Conservation (phyloP, 805 yeast species). For the Kazachstania taianensis region DNA sequence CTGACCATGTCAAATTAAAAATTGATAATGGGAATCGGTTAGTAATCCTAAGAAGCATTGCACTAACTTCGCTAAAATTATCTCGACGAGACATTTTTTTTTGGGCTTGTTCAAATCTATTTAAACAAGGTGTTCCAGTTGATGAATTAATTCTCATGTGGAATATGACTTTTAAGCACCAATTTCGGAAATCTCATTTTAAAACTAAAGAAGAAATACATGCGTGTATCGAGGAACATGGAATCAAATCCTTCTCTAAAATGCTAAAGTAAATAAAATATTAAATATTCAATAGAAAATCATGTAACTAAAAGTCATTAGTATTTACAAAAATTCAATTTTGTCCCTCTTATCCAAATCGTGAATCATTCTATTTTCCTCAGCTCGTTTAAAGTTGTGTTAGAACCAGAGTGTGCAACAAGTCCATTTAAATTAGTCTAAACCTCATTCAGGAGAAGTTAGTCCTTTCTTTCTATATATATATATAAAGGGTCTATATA, state of each 20-base stretch:
- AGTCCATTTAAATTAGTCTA: too few relatives aligned
- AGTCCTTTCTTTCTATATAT: too few relatives aligned
- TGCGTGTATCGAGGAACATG: conserved; percentile 2
- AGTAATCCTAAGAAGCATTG: conserved; percentile 21
- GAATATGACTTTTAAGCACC: conserved; percentile 17
- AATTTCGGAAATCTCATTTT: conserved; percentile 10
- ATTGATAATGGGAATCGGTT: conserved; percentile 14
- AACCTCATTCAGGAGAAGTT: too few relatives aligned
- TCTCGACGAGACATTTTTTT: conserved; percentile 15
- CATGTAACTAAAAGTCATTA: too few relatives aligned
- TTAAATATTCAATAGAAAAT: too few relatives aligned
- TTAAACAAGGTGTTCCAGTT: conserved; percentile 13
- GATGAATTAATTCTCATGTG: conserved; percentile 21
- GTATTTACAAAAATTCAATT: too few relatives aligned
- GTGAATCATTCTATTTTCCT: too few relatives aligned
- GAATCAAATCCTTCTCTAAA: conserved; percentile 6
- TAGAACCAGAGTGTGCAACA: too few relatives aligned
- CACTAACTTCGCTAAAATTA: conserved; percentile 11
- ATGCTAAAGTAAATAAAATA: too few relatives aligned
- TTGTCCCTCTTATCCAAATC: too few relatives aligned
- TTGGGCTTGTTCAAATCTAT: conserved; percentile 22
- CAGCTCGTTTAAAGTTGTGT: too few relatives aligned
- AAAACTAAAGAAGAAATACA: conserved; percentile 5
- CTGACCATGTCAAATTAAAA: conserved; percentile 12
- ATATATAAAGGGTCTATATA: too few relatives aligned